Evolutionary conservation across 1,139 yeast genomes (phyloP).

Genomic region (Suhomyces coccinellae): DNA sequence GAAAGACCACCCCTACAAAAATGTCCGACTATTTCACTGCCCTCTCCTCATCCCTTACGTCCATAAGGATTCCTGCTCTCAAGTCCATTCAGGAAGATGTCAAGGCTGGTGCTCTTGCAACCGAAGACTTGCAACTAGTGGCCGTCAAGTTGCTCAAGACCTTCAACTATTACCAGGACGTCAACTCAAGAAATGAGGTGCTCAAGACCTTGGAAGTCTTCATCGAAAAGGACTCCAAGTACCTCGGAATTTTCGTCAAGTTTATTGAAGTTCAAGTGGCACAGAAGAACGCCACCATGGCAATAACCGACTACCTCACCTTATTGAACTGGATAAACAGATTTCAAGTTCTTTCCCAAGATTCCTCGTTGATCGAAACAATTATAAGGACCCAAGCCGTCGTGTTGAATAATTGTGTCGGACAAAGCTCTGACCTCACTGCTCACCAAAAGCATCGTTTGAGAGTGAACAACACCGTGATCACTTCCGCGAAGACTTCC

Average conservation of each 20-base stretch:
- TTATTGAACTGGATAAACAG: slow-evolving; percentile 57
- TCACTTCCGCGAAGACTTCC: slow-evolving; percentile 38
- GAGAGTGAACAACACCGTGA: slow-evolving; percentile 48
- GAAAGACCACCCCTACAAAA: background rate
- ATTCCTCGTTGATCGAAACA: slow-evolving; percentile 14
- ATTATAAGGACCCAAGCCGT: slow-evolving; percentile 24
- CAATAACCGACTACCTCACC: slow-evolving; percentile 56
- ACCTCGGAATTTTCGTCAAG: slow-evolving; percentile 34
- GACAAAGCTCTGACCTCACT: slow-evolving; percentile 8
- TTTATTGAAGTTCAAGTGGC: slow-evolving; percentile 38
- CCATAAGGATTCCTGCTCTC: slow-evolving; percentile 35
- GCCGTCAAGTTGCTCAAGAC: slow-evolving; percentile 41
- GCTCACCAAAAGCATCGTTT: slow-evolving; percentile 38
- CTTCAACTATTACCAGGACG: slow-evolving; percentile 52
- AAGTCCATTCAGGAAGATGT: slow-evolving; percentile 18
- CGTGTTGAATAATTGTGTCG: slow-evolving; percentile 23
- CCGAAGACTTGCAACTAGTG: slow-evolving; percentile 22
- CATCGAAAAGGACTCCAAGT: slow-evolving; percentile 30
- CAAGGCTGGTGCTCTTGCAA: slow-evolving; percentile 18
- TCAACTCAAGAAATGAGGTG: slow-evolving; percentile 45
- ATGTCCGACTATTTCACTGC: slow-evolving; percentile 9
- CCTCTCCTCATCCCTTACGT: slow-evolving; percentile 35
- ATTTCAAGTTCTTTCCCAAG: slow-evolving; percentile 26
- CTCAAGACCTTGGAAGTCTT: slow-evolving; percentile 37
- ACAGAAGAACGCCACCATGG: slow-evolving; percentile 35